A percentile compares a stretch with the other conserved stretches of the same genome.
Conservation (phyloP, 352 stramenopile species). For the Phytophthora melonis region DNA sequence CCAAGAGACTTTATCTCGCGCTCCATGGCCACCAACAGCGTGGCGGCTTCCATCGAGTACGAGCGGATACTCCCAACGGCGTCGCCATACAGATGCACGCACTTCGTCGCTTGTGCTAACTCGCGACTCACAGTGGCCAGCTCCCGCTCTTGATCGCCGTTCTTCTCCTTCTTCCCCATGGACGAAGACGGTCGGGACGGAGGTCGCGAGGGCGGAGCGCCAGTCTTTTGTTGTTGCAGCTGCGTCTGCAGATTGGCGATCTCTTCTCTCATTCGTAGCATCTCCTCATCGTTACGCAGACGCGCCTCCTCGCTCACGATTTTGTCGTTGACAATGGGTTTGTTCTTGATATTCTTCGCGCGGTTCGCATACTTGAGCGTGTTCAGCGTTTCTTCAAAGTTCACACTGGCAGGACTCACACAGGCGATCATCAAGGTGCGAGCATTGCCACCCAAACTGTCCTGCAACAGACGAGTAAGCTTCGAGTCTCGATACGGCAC, state of each 20-base stretch:
- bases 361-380: slow-evolving; percentile 99
- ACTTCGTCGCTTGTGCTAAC: slow-evolving; percentile 48
- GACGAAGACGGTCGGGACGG: slow-evolving; percentile 24
- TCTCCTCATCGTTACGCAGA: slow-evolving; percentile 59
- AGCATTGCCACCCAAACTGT: slow-evolving; percentile 89
- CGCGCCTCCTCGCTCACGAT: slow-evolving; percentile 57
- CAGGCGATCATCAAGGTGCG: slow-evolving; percentile 94
- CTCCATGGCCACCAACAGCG: slow-evolving; percentile 78
- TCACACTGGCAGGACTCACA: slow-evolving; percentile 79
- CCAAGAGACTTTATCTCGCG: slow-evolving; percentile 79
- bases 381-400: slow-evolving; percentile 97
- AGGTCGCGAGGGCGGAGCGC: slow-evolving; percentile 22
- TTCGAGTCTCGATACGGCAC: slow-evolving; percentile 94
- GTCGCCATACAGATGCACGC: slow-evolving; percentile 49
- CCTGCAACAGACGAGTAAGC: slow-evolving; percentile 89
- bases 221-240: slow-evolving; percentile 57
- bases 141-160: slow-evolving; percentile 15
- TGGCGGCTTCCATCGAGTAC: slow-evolving; percentile 75
- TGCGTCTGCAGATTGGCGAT: slow-evolving; percentile 79
- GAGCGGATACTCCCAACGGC: slow-evolving; percentile 65
- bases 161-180: slow-evolving; percentile 14
- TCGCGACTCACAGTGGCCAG: slow-evolving; percentile 36
- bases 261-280: slow-evolving; percentile 81
- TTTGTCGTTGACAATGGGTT: slow-evolving; percentile 96
- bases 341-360: slow-evolving; percentile 99